Base-by-base conservation (phyloP, 441 rosid genomes). In the Macaranga tanarius region DNA sequence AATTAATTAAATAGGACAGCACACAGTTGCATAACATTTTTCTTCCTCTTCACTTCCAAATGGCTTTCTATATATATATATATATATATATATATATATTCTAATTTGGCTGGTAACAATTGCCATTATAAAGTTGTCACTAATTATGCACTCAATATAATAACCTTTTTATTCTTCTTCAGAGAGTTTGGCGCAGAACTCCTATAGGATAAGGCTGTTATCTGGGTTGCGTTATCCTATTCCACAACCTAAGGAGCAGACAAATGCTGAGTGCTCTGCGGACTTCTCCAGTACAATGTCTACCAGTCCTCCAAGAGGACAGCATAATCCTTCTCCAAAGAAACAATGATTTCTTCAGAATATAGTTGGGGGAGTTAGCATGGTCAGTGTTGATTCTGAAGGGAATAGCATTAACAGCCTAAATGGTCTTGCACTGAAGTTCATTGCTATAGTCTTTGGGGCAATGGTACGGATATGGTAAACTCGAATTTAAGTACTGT, bases 171-270 rank as follows among this genome's bases (percentile, higher is more conserved):
- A 20, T 22, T 42, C 31, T 62, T 40, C 50, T 63, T 19, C 68
- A 92, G 99, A 90, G 84, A 90, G 97, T 84, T 87, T 94, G 86
- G 87, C 90, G 54, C 89, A 92, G 89, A 90, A 87, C 69, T 94
- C 99, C 52, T 87, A 90, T 59, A 82, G 93, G 78, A 73, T 87
- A 61, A 77, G 83, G 62, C 68, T 85, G 72, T 83, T 89, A 68
- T 80, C 87, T 15, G 85, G 83, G 57, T 77, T 85, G 62, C 84
- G 79, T 55, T 69, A 76, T 73, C 88, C 85, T 78, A 73, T 76
- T 74, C 94, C 84, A 71, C 95, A 81, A 81, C 65, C 86, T 6
- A 85, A 78, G 79, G 88, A 83, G 65, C 92, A 79, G 70, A 92
- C 84, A 79, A 62, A 79, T 57, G 65, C 76, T 62, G 47, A 81